Evolutionary conservation across 495 filamentous ascomycete genomes (phyloP).

Genomic region (Parathielavia hyrcaniae): DNA sequence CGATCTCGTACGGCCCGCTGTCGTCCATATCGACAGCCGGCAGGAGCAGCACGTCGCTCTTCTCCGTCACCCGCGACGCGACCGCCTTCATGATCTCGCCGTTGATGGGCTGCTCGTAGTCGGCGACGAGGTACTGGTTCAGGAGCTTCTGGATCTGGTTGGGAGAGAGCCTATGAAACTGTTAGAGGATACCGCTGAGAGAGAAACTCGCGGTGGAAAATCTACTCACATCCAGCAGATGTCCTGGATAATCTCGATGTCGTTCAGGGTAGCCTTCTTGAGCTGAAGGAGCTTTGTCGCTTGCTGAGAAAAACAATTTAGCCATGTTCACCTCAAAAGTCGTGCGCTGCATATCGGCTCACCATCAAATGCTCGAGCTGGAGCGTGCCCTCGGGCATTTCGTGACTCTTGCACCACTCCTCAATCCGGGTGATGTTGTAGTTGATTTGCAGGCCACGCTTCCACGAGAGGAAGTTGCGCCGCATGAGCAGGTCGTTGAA

Average conservation of each 20-base stretch:
- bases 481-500: conserved; percentile 99
- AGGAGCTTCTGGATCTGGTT: conserved; percentile 99
- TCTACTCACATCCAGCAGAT: conserved; percentile 96
- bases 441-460: conserved; percentile 98
- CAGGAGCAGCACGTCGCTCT: conserved; percentile 90
- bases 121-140: conserved; percentile 97
- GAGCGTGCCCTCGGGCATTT: conserved; percentile 97
- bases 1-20: conserved; percentile 98
- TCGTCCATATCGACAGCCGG: conserved; percentile 98
- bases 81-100: conserved; percentile 99
- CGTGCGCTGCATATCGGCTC: conserved; percentile 22
- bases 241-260: conserved; percentile 99
- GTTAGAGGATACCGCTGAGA: conserved; percentile 17
- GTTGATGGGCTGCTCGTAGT: conserved; percentile 99
- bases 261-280: conserved; percentile 98
- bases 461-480: conserved; percentile 98
- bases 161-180: conserved; percentile 67
- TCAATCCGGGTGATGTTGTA: conserved; percentile 99
- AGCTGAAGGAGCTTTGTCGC: conserved; percentile 97
- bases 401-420: conserved; percentile 99
- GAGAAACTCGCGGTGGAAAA: background rate
- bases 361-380: conserved; percentile 98
- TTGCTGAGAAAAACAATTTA: conserved; percentile 56
- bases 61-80: conserved; percentile 93
- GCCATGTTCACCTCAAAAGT: background rate